These are phyloP conservation scores for Boletus sp. DNA, from an alignment of 768 basidiomycete species.

Conservation along the genomic window DNA sequence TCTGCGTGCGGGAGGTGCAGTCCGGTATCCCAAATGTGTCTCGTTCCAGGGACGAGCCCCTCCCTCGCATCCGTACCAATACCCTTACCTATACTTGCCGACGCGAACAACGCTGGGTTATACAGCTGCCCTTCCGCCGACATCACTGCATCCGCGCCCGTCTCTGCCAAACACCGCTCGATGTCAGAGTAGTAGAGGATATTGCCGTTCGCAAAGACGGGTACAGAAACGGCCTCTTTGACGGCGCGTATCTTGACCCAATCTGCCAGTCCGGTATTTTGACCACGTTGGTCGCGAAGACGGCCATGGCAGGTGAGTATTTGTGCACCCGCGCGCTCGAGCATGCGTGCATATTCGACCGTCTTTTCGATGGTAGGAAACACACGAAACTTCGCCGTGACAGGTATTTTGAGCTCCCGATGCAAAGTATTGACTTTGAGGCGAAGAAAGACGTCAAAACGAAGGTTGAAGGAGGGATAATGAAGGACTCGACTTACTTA, in stretches of 20 bases:
- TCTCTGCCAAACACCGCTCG: constrained; percentile 69
- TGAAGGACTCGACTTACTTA: constrained; percentile 50
- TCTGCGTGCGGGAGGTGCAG: constrained; percentile 56
- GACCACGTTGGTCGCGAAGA: constrained; percentile 87
- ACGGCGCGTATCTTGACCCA: constrained; percentile 90
- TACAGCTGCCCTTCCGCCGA: constrained; percentile 93
- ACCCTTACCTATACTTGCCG: constrained; percentile 24
- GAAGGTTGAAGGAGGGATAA: not conserved
- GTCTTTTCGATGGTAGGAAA: constrained; percentile 85
- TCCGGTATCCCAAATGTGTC: constrained; percentile 33
- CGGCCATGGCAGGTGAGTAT: constrained; percentile 94
- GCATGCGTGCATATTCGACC: constrained; percentile 92
- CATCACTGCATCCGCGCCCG: constrained; percentile 92
- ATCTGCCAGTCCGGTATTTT: constrained; percentile 79
- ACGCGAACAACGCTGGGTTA: constrained; percentile 77
- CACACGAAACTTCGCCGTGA: constrained; percentile 94
- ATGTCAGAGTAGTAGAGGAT: constrained; percentile 87
- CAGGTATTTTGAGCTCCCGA: constrained; percentile 79
- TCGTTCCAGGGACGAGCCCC: not conserved
- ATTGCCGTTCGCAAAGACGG: constrained; percentile 97
- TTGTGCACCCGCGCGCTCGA: constrained; percentile 92
- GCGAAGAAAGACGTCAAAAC: not conserved
- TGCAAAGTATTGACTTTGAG: constrained; percentile 74
- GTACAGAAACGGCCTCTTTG: constrained; percentile 83
- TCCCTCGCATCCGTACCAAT: not conserved